Evolutionary conservation across 176 grass and related monocot genomes (phyloP).

Genomic region (Sorghum bicolor): DNA sequence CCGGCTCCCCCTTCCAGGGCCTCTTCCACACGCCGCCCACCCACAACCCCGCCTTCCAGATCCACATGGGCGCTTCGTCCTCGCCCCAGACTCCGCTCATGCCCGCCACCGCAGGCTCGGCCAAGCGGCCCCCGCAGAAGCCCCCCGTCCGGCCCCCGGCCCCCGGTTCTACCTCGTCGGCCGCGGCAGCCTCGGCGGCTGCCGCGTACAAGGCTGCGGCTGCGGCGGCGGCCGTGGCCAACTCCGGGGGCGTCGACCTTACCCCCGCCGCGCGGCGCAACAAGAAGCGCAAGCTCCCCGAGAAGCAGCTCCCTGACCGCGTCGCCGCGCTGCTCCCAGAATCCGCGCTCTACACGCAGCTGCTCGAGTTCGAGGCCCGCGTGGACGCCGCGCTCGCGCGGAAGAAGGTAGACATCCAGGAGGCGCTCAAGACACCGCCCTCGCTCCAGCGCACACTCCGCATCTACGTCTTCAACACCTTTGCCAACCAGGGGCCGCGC

Average conservation of each 20-base stretch:
- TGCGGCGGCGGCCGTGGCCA: slow-evolving; percentile 9
- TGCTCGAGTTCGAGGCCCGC: slow-evolving; percentile 90
- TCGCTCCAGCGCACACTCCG: slow-evolving; percentile 87
- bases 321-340: slow-evolving; percentile 81
- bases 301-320: slow-evolving; percentile 92
- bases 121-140: slow-evolving; percentile 77
- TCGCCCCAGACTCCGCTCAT: slow-evolving; percentile 43
- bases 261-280: slow-evolving; percentile 69
- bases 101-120: slow-evolving; percentile 32
- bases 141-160: slow-evolving; percentile 44
- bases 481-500: slow-evolving; percentile 68
- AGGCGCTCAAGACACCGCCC: slow-evolving; percentile 76
- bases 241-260: slow-evolving; percentile 52
- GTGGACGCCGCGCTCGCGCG: slow-evolving; percentile 72
- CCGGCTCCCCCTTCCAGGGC: slow-evolving; percentile 54
- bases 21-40: slow-evolving; percentile 61
- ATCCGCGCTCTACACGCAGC: slow-evolving; percentile 89
- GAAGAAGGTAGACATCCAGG: slow-evolving; percentile 96
- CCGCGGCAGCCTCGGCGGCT: slow-evolving; percentile 24
- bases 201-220: slow-evolving; percentile 39
- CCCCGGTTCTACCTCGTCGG: slow-evolving; percentile 22
- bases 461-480: slow-evolving; percentile 96
- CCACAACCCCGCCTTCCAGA: slow-evolving; percentile 81
- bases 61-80: slow-evolving; percentile 53
- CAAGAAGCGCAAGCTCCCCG: slow-evolving; percentile 93